Percentiles rank a stretch among this genome's conserved stretches.
phyloP scores from a whole-genome alignment of 2,329 filamentous ascomycete genomes.

The Colletotrichum sp. region DNA sequence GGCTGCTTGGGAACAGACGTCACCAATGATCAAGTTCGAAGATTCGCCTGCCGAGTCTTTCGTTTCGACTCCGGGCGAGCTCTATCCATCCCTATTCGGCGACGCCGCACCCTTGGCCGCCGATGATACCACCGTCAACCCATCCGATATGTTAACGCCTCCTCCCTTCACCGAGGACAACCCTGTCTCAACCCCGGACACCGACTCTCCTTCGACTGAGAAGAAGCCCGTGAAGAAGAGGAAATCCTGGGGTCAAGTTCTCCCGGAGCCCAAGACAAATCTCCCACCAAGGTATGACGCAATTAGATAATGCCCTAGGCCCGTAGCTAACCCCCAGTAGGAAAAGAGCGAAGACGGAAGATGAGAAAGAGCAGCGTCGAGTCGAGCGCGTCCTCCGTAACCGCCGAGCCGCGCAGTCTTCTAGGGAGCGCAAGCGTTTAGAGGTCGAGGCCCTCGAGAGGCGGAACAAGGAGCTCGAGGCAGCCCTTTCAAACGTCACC shows the following conservation, averaged over 20 bases:
- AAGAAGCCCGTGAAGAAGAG: slow-evolving; percentile 90
- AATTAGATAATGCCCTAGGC: slow-evolving; percentile 24
- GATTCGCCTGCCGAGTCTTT: slow-evolving; percentile 60
- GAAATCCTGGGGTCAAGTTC: slow-evolving; percentile 98
- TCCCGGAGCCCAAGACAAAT: slow-evolving; percentile 96
- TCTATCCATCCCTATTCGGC: slow-evolving; percentile 54
- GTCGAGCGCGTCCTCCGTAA: slow-evolving; percentile 98
- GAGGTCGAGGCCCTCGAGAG: slow-evolving; percentile 87
- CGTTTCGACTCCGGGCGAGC: slow-evolving; percentile 54
- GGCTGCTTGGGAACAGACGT: slow-evolving; percentile 43
- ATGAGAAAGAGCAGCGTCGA: slow-evolving; percentile 97
- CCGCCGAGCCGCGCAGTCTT: slow-evolving; percentile 94
- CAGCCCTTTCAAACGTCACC: slow-evolving; percentile 64
- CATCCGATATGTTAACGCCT: slow-evolving; percentile 56
- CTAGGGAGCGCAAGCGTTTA: slow-evolving; percentile 86
- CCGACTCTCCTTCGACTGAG: slow-evolving; percentile 37
- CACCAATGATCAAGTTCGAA: slow-evolving; percentile 57
- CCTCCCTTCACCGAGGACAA: slow-evolving; percentile 38
- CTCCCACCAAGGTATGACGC: slow-evolving; percentile 78
- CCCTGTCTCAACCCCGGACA: slow-evolving; percentile 14
- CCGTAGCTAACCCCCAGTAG: slow-evolving; percentile 42
- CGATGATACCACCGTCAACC: slow-evolving; percentile 45
- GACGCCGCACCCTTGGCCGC: slow-evolving; percentile 30
- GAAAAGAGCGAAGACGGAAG: slow-evolving; percentile 98
- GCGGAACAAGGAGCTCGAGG: slow-evolving; percentile 74